phyloP scores from a whole-genome alignment of 129 eudicot genomes.

The Flaveria linearis region DNA sequence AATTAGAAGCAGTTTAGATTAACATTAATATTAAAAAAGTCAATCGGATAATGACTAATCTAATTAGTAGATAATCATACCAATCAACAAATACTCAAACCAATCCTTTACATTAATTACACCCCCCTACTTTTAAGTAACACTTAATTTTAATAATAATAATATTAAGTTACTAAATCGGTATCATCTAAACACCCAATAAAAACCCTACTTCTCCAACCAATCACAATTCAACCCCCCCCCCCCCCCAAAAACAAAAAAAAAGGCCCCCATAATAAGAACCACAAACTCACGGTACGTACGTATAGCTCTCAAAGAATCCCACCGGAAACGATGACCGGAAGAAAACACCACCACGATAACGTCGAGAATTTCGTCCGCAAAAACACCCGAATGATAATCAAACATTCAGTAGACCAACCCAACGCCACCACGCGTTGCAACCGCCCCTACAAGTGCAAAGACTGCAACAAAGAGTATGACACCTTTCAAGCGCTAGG shows the following conservation, averaged over 20 bases:
- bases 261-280: too few relatives aligned
- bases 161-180: neutral
- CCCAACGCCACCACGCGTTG: neutral
- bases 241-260: too few relatives aligned
- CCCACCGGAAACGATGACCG: conserved; percentile 5
- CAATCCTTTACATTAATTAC: neutral
- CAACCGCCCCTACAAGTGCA: conserved; percentile 16
- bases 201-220: neutral
- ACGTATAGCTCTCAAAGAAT: too few relatives aligned
- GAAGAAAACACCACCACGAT: neutral
- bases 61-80: too few relatives aligned
- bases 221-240: neutral
- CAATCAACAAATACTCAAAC: too few relatives aligned
- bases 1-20: too few relatives aligned
- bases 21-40: too few relatives aligned
- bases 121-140: neutral
- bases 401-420: neutral
- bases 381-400: conserved; percentile 7
- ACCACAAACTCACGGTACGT: neutral
- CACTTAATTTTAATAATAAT: too few relatives aligned
- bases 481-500: conserved; percentile 27
- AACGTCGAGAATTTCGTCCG: neutral
- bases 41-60: too few relatives aligned
- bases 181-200: neutral
- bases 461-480: conserved; percentile 28